Conservation (phyloP, 1,284 basidiomycete genomes). For the Jaminaea rosea region DNA sequence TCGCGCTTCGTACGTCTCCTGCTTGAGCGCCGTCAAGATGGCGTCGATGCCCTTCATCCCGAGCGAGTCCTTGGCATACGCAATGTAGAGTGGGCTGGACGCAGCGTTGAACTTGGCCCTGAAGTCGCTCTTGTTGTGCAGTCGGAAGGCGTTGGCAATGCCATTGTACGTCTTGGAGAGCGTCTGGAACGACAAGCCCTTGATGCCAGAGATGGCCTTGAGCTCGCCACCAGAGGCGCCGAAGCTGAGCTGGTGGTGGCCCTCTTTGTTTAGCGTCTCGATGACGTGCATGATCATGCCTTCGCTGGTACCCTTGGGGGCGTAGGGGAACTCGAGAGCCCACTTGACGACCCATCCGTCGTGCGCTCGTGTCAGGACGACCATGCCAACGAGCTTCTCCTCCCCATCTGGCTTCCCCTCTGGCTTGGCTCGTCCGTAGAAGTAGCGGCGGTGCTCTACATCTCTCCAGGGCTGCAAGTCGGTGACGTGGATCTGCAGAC, state of each 20-base stretch:
- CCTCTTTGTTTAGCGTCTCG: slow-evolving; percentile 49
- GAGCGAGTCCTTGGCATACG: slow-evolving; percentile 30
- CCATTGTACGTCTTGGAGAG: slow-evolving; percentile 27
- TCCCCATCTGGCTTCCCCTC: slow-evolving; percentile 15
- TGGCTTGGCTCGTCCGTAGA: slow-evolving; percentile 50
- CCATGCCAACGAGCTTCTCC: slow-evolving; percentile 51
- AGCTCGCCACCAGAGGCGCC: slow-evolving; percentile 33
- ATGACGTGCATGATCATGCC: slow-evolving; percentile 53
- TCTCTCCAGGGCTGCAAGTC: slow-evolving; percentile 56
- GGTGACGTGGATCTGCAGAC: slow-evolving; percentile 56
- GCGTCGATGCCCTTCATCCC: slow-evolving; percentile 30
- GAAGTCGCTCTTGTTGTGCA: slow-evolving; percentile 40
- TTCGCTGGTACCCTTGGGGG: slow-evolving; percentile 53
- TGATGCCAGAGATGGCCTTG: slow-evolving; percentile 32
- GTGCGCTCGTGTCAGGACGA: slow-evolving; percentile 55
- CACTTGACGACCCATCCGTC: slow-evolving; percentile 58
- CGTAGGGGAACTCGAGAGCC: slow-evolving; percentile 55
- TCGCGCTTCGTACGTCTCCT: not conserved
- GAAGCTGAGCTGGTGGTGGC: slow-evolving; percentile 49
- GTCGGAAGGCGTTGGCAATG: slow-evolving; percentile 22
- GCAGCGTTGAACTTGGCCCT: slow-evolving; percentile 34
- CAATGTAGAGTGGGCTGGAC: slow-evolving; percentile 28
- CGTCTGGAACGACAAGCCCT: slow-evolving; percentile 27
- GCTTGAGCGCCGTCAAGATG: not conserved
- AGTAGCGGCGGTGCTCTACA: slow-evolving; percentile 54